Evolutionary conservation across 1,284 basidiomycete species (phyloP).

Genomic region (Cystobasidium slooffiae): DNA sequence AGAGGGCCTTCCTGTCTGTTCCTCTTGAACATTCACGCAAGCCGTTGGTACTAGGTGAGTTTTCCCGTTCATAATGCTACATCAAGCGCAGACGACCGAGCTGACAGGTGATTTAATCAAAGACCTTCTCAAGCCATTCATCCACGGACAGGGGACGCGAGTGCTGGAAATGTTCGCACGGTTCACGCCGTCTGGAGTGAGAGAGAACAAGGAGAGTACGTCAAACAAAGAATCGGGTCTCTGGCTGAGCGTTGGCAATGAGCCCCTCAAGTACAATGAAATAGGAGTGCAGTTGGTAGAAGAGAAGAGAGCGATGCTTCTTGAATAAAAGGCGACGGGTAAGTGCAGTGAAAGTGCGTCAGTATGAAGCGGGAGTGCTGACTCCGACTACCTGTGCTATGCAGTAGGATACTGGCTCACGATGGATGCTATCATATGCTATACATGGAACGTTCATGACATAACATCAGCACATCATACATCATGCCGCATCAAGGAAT

Average conservation of each 20-base stretch:
- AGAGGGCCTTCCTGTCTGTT: conserved; percentile 30
- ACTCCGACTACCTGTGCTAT: too few relatives aligned
- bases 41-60: conserved; percentile 29
- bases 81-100: background rate
- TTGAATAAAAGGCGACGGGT: background rate
- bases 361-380: too few relatives aligned
- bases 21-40: conserved; percentile 42
- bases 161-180: conserved; percentile 52
- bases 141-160: conserved; percentile 22
- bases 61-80: background rate
- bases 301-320: background rate
- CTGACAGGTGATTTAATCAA: background rate
- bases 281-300: conserved; percentile 4
- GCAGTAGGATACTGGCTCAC: too few relatives aligned
- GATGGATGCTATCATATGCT: too few relatives aligned
- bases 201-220: background rate
- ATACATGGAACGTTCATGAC: too few relatives aligned
- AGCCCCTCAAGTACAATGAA: conserved; percentile 52
- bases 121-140: conserved; percentile 43
- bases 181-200: conserved; percentile 37
- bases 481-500: too few relatives aligned
- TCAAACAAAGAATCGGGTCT: background rate
- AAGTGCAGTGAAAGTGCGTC: too few relatives aligned
- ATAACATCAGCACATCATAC: too few relatives aligned
- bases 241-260: conserved; percentile 51